Conservation (phyloP, 768 basidiomycete species). For the Mycena latifolia region DNA sequence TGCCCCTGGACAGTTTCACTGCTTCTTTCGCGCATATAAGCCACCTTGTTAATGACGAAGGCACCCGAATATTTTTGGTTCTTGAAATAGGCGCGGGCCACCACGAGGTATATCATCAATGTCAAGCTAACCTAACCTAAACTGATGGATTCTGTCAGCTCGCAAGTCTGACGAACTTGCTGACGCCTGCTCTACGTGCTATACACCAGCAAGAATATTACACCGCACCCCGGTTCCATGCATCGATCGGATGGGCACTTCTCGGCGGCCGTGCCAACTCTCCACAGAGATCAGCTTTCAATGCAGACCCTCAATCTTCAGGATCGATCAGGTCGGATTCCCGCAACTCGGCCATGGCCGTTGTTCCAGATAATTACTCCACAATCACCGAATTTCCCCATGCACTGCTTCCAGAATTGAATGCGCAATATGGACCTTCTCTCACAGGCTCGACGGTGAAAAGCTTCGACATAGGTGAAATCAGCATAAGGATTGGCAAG, state of each 20-base stretch:
- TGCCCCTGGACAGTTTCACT: conserved; percentile 64
- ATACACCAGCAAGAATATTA: conserved; percentile 88
- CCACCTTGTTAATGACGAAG: conserved; percentile 83
- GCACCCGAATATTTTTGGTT: conserved; percentile 83
- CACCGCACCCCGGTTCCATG: conserved; percentile 84
- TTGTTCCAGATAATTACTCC: conserved; percentile 32
- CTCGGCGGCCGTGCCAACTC: conserved; percentile 51
- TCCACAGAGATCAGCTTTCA: background rate
- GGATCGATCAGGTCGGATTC: conserved; percentile 21
- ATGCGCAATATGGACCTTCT: conserved; percentile 56
- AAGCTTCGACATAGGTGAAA: conserved; percentile 62
- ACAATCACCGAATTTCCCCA: conserved; percentile 66
- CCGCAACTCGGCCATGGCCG: conserved; percentile 33
- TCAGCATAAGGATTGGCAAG: conserved; percentile 81
- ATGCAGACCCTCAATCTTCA: conserved; percentile 15
- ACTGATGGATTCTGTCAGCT: conserved; percentile 58
- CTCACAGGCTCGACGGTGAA: conserved; percentile 58
- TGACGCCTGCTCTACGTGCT: conserved; percentile 68
- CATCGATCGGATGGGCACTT: conserved; percentile 91
- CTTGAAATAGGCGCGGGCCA: conserved; percentile 90
- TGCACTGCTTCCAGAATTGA: conserved; percentile 61
- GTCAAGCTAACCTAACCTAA: background rate
- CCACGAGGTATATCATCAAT: conserved; percentile 63
- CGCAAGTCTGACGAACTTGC: conserved; percentile 60
- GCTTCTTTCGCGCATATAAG: conserved; percentile 81